Conservation (phyloP, 1,284 basidiomycete genomes). For the Inonotus obliquus region DNA sequence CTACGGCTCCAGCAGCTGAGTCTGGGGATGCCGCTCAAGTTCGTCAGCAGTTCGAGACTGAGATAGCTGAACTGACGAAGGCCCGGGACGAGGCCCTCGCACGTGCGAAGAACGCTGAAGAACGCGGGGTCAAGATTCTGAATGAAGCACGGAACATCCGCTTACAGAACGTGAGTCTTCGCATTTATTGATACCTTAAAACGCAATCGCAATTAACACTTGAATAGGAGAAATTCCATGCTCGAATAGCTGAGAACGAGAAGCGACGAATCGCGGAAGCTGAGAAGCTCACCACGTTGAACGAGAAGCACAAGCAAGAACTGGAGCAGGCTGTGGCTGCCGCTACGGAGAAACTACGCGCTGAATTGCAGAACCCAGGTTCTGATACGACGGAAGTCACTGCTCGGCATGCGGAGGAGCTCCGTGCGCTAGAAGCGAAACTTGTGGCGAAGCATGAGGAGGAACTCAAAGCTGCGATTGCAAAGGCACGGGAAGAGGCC, state of each 20-base stretch:
- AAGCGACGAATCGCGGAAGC: constrained; percentile 35
- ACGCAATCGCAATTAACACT: background rate
- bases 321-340: constrained; percentile 44
- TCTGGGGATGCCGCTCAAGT: constrained; percentile 25
- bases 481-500: constrained; percentile 36
- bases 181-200: background rate
- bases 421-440: constrained; percentile 48
- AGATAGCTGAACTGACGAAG: constrained; percentile 52
- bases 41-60: constrained; percentile 44
- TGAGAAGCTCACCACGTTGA: constrained; percentile 30
- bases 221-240: constrained; percentile 43
- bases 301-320: constrained; percentile 23
- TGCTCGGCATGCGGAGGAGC: constrained; percentile 54
- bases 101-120: constrained; percentile 46
- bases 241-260: constrained; percentile 33
- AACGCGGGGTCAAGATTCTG: constrained; percentile 42
- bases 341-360: constrained; percentile 52
- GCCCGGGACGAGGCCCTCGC: constrained; percentile 55
- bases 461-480: constrained; percentile 40
- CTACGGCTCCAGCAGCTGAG: constrained; percentile 23
- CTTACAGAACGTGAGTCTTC: constrained; percentile 31
- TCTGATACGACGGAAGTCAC: constrained; percentile 34
- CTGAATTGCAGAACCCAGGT: constrained; percentile 26
- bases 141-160: constrained; percentile 42
- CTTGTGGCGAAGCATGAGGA: constrained; percentile 48